A percentile compares a stretch with the other conserved stretches of the same genome.
Conservation (phyloP, 257 asterid genomes). For the Nyctanthes arbortristis region DNA sequence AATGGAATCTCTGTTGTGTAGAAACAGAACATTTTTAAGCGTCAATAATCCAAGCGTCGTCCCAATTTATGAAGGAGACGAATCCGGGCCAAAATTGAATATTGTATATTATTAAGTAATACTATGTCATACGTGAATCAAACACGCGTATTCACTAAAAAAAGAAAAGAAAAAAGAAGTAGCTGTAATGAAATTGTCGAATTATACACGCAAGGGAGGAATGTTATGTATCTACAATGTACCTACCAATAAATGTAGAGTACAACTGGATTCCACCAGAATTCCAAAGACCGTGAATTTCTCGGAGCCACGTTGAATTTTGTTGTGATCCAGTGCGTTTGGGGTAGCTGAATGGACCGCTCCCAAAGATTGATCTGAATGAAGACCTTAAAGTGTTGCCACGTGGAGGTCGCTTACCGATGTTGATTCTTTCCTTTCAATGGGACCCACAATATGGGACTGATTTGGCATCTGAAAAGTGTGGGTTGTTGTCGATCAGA, state of each 20-base stretch:
- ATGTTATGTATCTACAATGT: slow-evolving; percentile 1
- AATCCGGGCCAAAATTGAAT: too few species aligned
- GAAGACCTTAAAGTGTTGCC: slow-evolving; percentile 36
- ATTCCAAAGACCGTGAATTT: slow-evolving; percentile 4
- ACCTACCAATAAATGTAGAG: slow-evolving; percentile 16
- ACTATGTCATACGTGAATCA: too few species aligned
- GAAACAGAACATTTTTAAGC: too few species aligned
- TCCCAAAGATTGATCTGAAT: slow-evolving; percentile 15
- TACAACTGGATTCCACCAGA: slow-evolving; percentile 40
- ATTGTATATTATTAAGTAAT: slow-evolving; percentile 4
- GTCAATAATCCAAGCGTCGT: too few species aligned
- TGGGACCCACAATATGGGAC: slow-evolving; percentile 27
- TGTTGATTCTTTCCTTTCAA: not conserved
- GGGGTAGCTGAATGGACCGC: slow-evolving; percentile 18
- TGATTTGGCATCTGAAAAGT: slow-evolving; percentile 28
- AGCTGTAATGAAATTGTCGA: not conserved
- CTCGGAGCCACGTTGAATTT: slow-evolving; percentile 10
- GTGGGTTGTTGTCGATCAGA: slow-evolving; percentile 38
- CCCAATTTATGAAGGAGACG: too few species aligned
- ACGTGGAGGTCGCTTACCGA: slow-evolving; percentile 25
- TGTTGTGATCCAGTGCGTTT: not conserved
- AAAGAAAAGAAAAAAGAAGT: too few species aligned
- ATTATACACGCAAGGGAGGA: not conserved
- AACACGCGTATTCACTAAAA: too few species aligned
- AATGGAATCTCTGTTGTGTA: too few species aligned